Evolutionary conservation across 2,329 filamentous ascomycete genomes (phyloP), one percentile per base, ranked within the genome.

Genomic region (Beauveria sp.): DNA sequence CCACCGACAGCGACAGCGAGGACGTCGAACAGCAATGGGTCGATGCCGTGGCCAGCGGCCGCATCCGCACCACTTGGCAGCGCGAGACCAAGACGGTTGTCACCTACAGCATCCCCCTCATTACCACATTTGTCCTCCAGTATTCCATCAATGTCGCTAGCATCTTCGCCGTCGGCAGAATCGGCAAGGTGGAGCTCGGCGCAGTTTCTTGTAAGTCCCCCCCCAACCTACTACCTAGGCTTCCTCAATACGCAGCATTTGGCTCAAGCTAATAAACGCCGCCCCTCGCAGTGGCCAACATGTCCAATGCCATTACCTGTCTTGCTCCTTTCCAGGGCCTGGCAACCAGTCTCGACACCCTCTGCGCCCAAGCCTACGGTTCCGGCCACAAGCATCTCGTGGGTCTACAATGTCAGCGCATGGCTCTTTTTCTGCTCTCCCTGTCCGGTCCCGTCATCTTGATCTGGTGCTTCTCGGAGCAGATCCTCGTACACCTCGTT

Each of bases 361-460:
- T 98, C 2, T 97, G 93, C 72, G 86, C 93, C 0, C 93, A 98
- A 74, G 93, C 95, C 0, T 98, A 96, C 71, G 93, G 95, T 2
- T 96, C 90, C 0, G 93, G 93, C 0, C 89, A 89, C 71, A 96
- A 89, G 71, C 89, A 93, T 67, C 83, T 98, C 5, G 93, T 98
- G 12, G 90, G 90, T 1, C 73, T 95, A 60, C 90, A 95, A 68
- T 81, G 91, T 65, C 89, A 95, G 74, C 82, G 90, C 61, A 93
- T 93, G 90, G 79, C 90, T 1, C 88, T 81, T 70, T 93, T 95
- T 70, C 80, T 95, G 3, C 87, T 88, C 78, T 72, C 81, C 3
- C 81, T 92, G 65, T 88, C 86, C 1, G 79, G 91, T 20, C 90
- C 90, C 1, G 89, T 95, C 66, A 84, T 81, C 4, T 70, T 88